These are phyloP conservation scores for Sugiyamaella novakii DNA, from an alignment of 1,139 yeast genomes.

Conservation along the genomic window DNA sequence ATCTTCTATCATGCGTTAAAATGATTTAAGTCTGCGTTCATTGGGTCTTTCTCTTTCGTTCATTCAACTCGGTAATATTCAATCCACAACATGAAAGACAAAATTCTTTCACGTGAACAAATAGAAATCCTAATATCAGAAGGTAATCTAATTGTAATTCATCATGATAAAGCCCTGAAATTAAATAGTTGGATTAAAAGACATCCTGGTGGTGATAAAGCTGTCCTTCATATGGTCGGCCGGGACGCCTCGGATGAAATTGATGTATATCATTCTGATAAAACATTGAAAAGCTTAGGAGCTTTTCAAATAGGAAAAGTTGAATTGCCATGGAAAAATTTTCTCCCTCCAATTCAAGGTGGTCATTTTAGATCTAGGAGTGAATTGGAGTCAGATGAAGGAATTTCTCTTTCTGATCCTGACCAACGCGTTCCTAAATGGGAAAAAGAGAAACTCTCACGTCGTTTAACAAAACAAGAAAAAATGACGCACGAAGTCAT, in stretches of 20 bases:
- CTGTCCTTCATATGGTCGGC: conserved; percentile 81
- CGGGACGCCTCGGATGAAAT: conserved; percentile 90
- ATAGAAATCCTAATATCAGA: conserved; percentile 59
- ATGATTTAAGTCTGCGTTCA: too few relatives aligned
- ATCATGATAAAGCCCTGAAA: conserved; percentile 59
- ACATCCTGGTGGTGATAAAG: conserved; percentile 91
- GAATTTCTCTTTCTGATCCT: conserved; percentile 27
- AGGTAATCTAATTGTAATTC: conserved; percentile 73
- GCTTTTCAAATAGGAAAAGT: conserved; percentile 66
- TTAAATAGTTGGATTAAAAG: conserved; percentile 67
- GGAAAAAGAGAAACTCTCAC: conserved; percentile 13
- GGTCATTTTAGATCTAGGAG: conserved; percentile 51
- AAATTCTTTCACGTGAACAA: conserved; percentile 33
- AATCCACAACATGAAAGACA: conserved; percentile 11
- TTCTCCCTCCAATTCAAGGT: conserved; percentile 89
- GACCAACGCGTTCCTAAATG: conserved; percentile 16
- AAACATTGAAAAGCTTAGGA: conserved; percentile 53
- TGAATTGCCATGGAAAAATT: conserved; percentile 65
- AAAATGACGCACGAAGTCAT: conserved; percentile 52
- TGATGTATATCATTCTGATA: conserved; percentile 59
- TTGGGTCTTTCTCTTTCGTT: too few relatives aligned
- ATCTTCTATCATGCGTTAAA: too few relatives aligned
- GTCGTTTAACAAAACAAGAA: conserved; percentile 47
- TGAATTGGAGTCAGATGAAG: conserved; percentile 34
- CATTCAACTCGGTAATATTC: too few relatives aligned